These are phyloP conservation scores for Soucietia sequanensis DNA, from an alignment of 805 yeast genomes.

Conservation along the genomic window DNA sequence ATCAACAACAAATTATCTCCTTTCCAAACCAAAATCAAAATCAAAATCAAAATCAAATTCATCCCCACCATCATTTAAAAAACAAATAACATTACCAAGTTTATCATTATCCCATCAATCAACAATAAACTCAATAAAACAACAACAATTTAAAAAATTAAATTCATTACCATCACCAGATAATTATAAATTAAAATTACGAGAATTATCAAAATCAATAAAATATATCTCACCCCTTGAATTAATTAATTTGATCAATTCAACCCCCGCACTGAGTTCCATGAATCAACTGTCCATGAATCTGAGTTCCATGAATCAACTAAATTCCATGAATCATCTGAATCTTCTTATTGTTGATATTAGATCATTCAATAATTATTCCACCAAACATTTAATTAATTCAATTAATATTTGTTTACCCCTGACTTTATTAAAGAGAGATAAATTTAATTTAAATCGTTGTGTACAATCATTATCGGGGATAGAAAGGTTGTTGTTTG, in stretches of 20 bases:
- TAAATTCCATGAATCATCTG: constrained; percentile 9
- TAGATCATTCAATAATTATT: constrained; percentile 75
- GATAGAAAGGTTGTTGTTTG: constrained; percentile 46
- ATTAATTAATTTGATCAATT: not conserved
- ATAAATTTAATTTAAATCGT: constrained; percentile 63
- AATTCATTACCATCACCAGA: constrained; percentile 17
- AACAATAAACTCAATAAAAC: constrained; percentile 14
- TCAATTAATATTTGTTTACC: constrained; percentile 84
- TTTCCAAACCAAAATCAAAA: not conserved
- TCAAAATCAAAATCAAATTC: constrained; percentile 1
- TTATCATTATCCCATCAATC: constrained; percentile 13
- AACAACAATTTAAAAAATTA: constrained; percentile 22
- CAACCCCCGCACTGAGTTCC: constrained; percentile 3
- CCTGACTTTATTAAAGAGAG: constrained; percentile 78
- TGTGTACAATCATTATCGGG: constrained; percentile 61
- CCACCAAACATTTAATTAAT: constrained; percentile 52
- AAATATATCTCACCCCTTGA: not conserved
- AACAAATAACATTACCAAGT: constrained; percentile 19
- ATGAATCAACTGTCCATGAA: constrained; percentile 54
- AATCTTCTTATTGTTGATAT: constrained; percentile 62
- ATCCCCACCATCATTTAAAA: constrained; percentile 12
- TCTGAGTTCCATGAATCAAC: constrained; percentile 66
- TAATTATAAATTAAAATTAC: constrained; percentile 13
- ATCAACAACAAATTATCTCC: constrained; percentile 1
- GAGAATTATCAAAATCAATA: constrained; percentile 9